Base-by-base conservation (phyloP, 257 asterid species). In the Schizonepeta tenuifolia region DNA sequence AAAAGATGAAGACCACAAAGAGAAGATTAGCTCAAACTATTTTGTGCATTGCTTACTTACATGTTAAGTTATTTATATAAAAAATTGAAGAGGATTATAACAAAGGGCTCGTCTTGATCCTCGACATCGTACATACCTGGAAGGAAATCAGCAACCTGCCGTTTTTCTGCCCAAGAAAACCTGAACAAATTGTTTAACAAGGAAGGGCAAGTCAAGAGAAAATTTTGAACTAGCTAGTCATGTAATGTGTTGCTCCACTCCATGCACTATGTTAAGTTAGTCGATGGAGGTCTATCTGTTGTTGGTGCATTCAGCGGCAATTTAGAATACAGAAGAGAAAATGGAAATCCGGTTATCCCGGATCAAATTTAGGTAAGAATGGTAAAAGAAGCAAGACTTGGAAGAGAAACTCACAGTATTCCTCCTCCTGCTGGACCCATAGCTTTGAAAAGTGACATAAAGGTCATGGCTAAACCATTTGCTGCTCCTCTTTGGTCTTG, bases 401-500 rank as follows among this genome's bases (percentile, higher is more conserved):
- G 17, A n/a, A n/a, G 49, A 61, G 65, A 57, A 80, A 79, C 97
- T 82, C 78, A 91, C 96, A 89, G 17, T n/a, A 81, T 56, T 72
- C 97, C 97, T 55, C 91, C 97, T 18, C 85, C 88, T 10, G 95
- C 95, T 8, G 96, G 97, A 40, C 97, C 97, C 54, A 68, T 55
- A 3, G 97, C 90, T 80, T 86, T 89, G 82, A 77, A 89, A 62
- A 87, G 75, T 38, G 96, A 91, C 96, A 89, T 83, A 33, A 85
- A 77, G 46, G 88, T 82, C 93, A 91, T 87, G 51, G 97, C 82
- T 53, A 91, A 68, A 36, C 97, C 97, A 74, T 91, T 91, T 41
- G 97, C 97, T 69, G 95, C 95, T 54, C 97, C 97, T 82, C 97
- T 87, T 83, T 91, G 95, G 57, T 86, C 82, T 80, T 89, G 97